Conservation (phyloP, 2,329 filamentous ascomycete genomes). For the Mycosphaerella arachidis region DNA sequence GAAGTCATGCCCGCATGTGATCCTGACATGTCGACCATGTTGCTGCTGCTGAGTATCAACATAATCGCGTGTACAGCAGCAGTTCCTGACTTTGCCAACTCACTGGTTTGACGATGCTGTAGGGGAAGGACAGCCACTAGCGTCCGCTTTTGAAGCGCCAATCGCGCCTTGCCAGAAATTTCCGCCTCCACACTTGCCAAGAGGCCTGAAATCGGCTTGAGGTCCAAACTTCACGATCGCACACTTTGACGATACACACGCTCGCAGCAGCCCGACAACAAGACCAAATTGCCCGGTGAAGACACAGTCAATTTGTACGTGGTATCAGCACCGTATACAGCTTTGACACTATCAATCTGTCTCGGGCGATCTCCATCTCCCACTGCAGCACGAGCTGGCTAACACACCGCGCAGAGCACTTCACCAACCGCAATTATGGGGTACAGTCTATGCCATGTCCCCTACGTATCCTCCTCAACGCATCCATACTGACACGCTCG, state of each 20-base stretch:
- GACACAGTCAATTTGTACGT: slow-evolving; percentile 20
- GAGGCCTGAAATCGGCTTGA: neutral
- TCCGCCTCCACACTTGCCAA: neutral
- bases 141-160: neutral
- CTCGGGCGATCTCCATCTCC: neutral
- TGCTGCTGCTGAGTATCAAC: neutral
- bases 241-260: slow-evolving; percentile 6
- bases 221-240: neutral
- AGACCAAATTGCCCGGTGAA: slow-evolving; percentile 18
- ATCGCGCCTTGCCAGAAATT: neutral
- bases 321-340: neutral
- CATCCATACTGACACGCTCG: slow-evolving; percentile 33
- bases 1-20: neutral
- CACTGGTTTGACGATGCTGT: neutral
- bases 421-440: slow-evolving; percentile 49
- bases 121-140: neutral
- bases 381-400: neutral
- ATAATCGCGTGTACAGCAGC: neutral
- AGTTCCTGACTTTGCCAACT: too few species aligned
- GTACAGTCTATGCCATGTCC: slow-evolving; percentile 36
- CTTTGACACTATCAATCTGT: neutral
- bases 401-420: slow-evolving; percentile 9
- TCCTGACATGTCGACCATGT: neutral
- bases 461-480: slow-evolving; percentile 7
- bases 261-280: slow-evolving; percentile 20